Base-by-base conservation (phyloP, 768 basidiomycete genomes). In the Phylloporus rhodoxanthus region DNA sequence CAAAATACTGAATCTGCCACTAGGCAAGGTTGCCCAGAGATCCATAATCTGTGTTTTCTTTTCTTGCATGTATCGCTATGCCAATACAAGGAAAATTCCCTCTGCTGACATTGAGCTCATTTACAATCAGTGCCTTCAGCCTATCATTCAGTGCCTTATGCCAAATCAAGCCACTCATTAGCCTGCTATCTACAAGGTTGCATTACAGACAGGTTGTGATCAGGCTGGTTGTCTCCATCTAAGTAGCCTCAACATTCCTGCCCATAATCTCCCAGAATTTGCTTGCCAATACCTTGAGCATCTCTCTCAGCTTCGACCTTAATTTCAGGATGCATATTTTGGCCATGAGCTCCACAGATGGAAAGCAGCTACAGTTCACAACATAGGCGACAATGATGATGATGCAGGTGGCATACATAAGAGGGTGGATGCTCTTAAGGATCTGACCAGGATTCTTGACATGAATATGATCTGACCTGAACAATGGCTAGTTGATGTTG, bases 301-400 rank as follows among this genome's bases (percentile, higher is more conserved):
- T 0, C 4, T 51, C 8, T 37, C 20, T 4, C 44, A 45, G 13
- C 20, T 46, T 19, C 44, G 29, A 14, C 46, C 46, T 15, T 40
- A 47, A 5, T 47, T 52, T 17, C 33, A 14, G 1, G 51, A 48
- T 14, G 51, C 46, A 14, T 47, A 52, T 7, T 52, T 52, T 32
- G 51, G 21, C 7, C 51, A 52, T 36, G 45, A 52, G 33, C 40
- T 52, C 1, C 40, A 34, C 5, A 41, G 51, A 1, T 47, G 45
- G 45, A 52, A 52, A 19, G 45, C 13, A 1, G 34, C 45, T 1
- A 47, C 39, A 3, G n/a, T 45, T n/a, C 44, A 45, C n/a, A 23
- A 45, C 17, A n/a, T 23, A 21, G 10, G 15, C 11, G 23, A 26
- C 2, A 15, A 9, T 1, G 26, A 44, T 5, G 49, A 50, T 2